A percentile compares a stretch with the other conserved stretches of the same genome.
Evolutionary conservation across 148 eudicot genomes (phyloP).

Genomic region (Spergularia bocconei): DNA sequence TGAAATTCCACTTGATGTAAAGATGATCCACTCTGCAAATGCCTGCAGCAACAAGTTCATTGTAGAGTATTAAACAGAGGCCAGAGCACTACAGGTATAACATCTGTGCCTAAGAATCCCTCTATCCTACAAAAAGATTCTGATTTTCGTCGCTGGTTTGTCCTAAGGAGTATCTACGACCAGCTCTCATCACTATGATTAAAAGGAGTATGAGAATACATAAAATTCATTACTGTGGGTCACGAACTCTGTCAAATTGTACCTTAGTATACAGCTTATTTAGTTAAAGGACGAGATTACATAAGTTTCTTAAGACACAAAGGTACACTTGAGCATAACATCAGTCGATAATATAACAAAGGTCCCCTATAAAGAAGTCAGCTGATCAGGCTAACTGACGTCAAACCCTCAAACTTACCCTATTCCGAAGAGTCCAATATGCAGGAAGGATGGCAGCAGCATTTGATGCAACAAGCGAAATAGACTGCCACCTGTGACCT

Average conservation of each 20-base stretch:
- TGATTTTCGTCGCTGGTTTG: not conserved
- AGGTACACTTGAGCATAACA: not conserved
- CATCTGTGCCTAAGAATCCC: not conserved
- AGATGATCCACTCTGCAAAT: conserved; percentile 88
- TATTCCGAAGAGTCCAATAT: conserved; percentile 76
- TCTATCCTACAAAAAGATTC: not conserved
- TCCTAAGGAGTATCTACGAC: not conserved
- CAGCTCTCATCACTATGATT: no score
- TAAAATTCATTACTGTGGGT: no score
- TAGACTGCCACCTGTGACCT: conserved; percentile 88
- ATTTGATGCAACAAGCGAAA: conserved; percentile 85
- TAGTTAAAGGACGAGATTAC: no score
- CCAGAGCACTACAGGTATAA: not conserved
- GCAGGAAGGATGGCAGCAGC: conserved; percentile 95
- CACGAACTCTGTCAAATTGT: no score
- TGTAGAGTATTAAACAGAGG: not conserved
- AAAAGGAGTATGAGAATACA: no score
- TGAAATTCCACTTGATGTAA: conserved; percentile 75
- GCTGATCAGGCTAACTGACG: not conserved
- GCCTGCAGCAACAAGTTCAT: conserved; percentile 47
- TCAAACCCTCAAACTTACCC: conserved; percentile 40
- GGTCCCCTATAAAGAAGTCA: not conserved
- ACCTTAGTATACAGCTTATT: not conserved
- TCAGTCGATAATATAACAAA: not conserved
- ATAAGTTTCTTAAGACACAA: not conserved